These are phyloP conservation scores for Nosema muscidifuracis DNA, from an alignment of 371 early-diverging fungal genomes.

Conservation along the genomic window DNA sequence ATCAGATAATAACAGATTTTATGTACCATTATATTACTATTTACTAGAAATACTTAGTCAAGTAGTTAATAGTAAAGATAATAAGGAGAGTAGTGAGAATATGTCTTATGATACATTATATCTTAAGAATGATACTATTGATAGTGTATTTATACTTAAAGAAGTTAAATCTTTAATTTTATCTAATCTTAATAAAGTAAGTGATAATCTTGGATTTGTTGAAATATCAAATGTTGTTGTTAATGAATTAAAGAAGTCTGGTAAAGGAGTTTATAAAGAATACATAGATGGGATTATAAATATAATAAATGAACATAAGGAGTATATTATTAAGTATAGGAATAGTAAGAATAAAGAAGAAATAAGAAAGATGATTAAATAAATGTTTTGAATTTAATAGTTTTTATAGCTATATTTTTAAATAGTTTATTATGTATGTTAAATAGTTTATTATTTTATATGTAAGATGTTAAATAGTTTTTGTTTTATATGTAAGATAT, in stretches of 20 bases:
- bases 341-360: constrained; percentile 11
- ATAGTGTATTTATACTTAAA: constrained; percentile 15
- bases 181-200: constrained; percentile 1
- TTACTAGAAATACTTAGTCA: constrained; percentile 18
- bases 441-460: too few species aligned
- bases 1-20: background rate
- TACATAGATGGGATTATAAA: constrained; percentile 2
- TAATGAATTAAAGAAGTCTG: constrained; percentile 20
- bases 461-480: too few species aligned
- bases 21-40: constrained; percentile 11
- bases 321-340: constrained; percentile 23
- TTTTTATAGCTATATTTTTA: too few species aligned
- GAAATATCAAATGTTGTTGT: constrained; percentile 25
- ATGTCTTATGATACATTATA: constrained; percentile 1
- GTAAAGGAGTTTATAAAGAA: constrained; percentile 28
- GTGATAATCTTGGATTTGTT: constrained; percentile 23
- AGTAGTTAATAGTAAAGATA: constrained; percentile 2
- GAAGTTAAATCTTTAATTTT: constrained; percentile 18
- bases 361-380: too few species aligned
- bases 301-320: constrained; percentile 10
- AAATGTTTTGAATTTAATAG: too few species aligned
- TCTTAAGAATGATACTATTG: background rate
- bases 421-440: too few species aligned
- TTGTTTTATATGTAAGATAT: too few species aligned
- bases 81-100: background rate